phyloP scores from a whole-genome alignment of 2,329 filamentous ascomycete species.

The Pyrenophora seminiperda region DNA sequence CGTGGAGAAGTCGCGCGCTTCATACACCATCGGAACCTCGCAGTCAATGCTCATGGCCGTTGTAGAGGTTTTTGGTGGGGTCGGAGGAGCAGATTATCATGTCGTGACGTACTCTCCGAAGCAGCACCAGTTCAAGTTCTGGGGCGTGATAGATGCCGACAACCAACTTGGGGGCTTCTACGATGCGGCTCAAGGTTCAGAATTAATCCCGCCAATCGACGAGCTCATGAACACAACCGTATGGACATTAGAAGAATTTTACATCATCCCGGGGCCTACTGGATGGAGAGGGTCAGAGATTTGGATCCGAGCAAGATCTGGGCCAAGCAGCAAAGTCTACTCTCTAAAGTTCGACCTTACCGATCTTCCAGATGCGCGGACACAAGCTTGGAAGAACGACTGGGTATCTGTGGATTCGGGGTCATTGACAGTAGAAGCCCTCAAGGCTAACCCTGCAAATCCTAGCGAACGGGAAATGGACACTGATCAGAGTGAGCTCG shows the following conservation, averaged over 20 bases:
- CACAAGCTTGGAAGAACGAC: slow-evolving; percentile 67
- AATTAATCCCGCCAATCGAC: slow-evolving; percentile 67
- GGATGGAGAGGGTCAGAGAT: slow-evolving; percentile 51
- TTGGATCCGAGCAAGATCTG: slow-evolving; percentile 60
- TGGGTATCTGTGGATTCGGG: slow-evolving; percentile 55
- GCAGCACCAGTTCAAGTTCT: slow-evolving; percentile 93
- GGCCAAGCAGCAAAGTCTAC: slow-evolving; percentile 66
- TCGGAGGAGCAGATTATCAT: slow-evolving; percentile 59
- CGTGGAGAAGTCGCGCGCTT: slow-evolving; percentile 67
- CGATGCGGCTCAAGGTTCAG: slow-evolving; percentile 69
- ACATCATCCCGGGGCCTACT: slow-evolving; percentile 45
- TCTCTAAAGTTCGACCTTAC: slow-evolving; percentile 74
- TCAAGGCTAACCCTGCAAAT: slow-evolving; percentile 47
- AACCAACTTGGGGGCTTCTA: slow-evolving; percentile 64
- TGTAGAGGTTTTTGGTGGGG: slow-evolving; percentile 60
- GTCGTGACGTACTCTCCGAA: slow-evolving; percentile 88
- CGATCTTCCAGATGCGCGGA: slow-evolving; percentile 66
- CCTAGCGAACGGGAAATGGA: slow-evolving; percentile 44
- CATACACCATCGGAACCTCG: slow-evolving; percentile 78
- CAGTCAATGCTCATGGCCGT: slow-evolving; percentile 78
- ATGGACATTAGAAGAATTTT: slow-evolving; percentile 57
- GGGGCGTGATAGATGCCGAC: slow-evolving; percentile 71
- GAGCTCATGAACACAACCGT: slow-evolving; percentile 57
- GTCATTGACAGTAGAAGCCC: slow-evolving; percentile 47
- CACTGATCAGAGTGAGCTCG: slow-evolving; percentile 56